These are phyloP conservation scores for Fusarium metavorans DNA, from an alignment of 2,329 filamentous ascomycete genomes.

Conservation along the genomic window DNA sequence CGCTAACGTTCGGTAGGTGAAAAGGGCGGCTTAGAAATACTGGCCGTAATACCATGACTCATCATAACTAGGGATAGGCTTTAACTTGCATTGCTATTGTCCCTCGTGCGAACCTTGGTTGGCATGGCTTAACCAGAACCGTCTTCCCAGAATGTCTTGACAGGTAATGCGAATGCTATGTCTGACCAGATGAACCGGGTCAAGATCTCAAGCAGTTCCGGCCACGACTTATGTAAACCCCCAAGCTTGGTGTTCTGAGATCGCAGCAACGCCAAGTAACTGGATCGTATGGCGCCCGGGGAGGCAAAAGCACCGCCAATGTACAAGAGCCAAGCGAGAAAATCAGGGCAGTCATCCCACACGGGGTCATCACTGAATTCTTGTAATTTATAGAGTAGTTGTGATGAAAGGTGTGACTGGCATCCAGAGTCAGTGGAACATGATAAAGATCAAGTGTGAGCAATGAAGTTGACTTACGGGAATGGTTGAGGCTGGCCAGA, in stretches of 20 bases:
- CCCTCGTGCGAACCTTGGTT: too few relatives aligned
- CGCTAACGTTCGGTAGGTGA: background rate
- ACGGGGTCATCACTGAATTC: slow-evolving; percentile 40
- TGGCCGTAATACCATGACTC: background rate
- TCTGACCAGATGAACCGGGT: slow-evolving; percentile 56
- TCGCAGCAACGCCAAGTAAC: slow-evolving; percentile 44
- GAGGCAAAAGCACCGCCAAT: slow-evolving; percentile 55
- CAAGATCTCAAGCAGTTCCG: slow-evolving; percentile 46
- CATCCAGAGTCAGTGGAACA: background rate
- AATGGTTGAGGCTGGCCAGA: slow-evolving; percentile 54
- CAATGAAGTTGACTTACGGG: slow-evolving; percentile 49
- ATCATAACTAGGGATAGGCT: background rate
- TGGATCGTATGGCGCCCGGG: slow-evolving; percentile 42
- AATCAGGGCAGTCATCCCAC: slow-evolving; percentile 49
- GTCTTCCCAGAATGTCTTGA: slow-evolving; percentile 50
- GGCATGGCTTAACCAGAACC: background rate
- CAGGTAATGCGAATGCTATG: slow-evolving; percentile 47
- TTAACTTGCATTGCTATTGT: background rate
- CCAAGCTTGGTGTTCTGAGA: slow-evolving; percentile 30
- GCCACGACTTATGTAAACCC: slow-evolving; percentile 46
- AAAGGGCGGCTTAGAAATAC: background rate
- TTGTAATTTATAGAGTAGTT: slow-evolving; percentile 50
- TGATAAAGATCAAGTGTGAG: background rate
- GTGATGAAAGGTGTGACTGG: slow-evolving; percentile 47
- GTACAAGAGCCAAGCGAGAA: slow-evolving; percentile 53